These are phyloP conservation scores for Chiua virens DNA, from an alignment of 768 basidiomycete genomes.

Conservation along the genomic window DNA sequence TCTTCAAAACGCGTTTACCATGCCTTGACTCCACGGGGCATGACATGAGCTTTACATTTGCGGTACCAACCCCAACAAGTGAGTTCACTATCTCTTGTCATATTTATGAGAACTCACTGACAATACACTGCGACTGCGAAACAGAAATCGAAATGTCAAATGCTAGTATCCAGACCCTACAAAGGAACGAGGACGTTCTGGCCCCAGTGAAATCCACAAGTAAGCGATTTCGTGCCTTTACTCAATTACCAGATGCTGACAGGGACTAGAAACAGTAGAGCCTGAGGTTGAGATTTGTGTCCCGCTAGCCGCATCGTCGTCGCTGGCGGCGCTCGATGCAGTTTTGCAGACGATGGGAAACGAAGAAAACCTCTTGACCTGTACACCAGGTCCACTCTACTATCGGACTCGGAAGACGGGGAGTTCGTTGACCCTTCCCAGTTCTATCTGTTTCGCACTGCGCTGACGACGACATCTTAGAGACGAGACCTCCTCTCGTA, in stretches of 20 bases:
- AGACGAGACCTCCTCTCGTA: no score
- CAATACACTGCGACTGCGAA: no score
- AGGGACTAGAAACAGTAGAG: no score
- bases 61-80: not conserved
- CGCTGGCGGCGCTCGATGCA: not conserved
- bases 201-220: constrained; percentile 1
- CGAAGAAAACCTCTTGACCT: not conserved
- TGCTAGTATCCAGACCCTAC: not conserved
- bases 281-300: not conserved
- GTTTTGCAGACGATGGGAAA: not conserved
- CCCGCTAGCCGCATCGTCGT: not conserved
- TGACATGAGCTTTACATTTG: not conserved
- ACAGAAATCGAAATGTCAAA: not conserved
- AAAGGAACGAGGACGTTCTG: not conserved
- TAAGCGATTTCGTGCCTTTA: constrained; percentile 3
- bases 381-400: not conserved
- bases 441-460: no score
- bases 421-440: no score
- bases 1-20: not conserved
- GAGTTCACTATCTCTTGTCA: not conserved
- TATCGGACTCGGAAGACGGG: no score
- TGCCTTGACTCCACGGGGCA: not conserved
- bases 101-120: no score
- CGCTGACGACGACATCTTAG: no score
- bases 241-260: no score